A percentile compares a stretch with the other conserved stretches of the same genome.
phyloP scores from a whole-genome alignment of 495 filamentous ascomycete genomes.

The Lasiosphaeria miniovina region DNA sequence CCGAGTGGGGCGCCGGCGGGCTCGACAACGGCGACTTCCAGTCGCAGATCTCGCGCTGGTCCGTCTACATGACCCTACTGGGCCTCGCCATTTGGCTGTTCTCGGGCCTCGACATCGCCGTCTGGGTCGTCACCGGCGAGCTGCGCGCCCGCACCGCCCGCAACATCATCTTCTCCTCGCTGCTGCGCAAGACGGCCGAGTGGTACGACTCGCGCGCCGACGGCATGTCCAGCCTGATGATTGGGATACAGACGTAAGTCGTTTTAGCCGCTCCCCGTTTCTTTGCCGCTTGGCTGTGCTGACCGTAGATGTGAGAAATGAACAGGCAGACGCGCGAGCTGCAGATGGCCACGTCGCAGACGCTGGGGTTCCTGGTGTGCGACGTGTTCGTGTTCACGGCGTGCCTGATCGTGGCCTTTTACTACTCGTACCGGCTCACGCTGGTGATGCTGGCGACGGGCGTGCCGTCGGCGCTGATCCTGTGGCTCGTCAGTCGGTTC shows the following conservation, averaged over 20 bases:
- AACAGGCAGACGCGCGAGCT: constrained; percentile 77
- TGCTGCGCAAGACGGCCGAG: constrained; percentile 68
- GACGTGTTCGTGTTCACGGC: constrained; percentile 58
- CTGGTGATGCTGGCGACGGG: constrained; percentile 74
- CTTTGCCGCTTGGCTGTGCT: neutral
- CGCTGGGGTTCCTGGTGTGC: constrained; percentile 65
- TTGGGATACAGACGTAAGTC: constrained; percentile 69
- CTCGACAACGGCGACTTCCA: constrained; percentile 51
- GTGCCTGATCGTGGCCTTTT: constrained; percentile 68
- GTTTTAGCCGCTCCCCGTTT: neutral
- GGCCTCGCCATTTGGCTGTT: constrained; percentile 63
- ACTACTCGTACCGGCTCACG: constrained; percentile 79
- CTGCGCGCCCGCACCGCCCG: constrained; percentile 68
- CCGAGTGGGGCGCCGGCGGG: constrained; percentile 58
- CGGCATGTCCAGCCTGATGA: constrained; percentile 70
- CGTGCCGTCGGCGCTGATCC: constrained; percentile 61
- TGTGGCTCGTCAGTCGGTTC: constrained; percentile 55
- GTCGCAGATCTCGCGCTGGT: constrained; percentile 54
- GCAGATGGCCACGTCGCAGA: constrained; percentile 74
- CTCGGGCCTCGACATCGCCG: constrained; percentile 59
- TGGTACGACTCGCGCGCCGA: constrained; percentile 79
- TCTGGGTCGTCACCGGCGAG: constrained; percentile 77
- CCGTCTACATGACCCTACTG: constrained; percentile 55
- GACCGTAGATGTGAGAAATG: neutral
- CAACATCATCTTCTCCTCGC: constrained; percentile 58